phyloP scores from a whole-genome alignment of 495 filamentous ascomycete genomes.

The Viridothelium virens region DNA sequence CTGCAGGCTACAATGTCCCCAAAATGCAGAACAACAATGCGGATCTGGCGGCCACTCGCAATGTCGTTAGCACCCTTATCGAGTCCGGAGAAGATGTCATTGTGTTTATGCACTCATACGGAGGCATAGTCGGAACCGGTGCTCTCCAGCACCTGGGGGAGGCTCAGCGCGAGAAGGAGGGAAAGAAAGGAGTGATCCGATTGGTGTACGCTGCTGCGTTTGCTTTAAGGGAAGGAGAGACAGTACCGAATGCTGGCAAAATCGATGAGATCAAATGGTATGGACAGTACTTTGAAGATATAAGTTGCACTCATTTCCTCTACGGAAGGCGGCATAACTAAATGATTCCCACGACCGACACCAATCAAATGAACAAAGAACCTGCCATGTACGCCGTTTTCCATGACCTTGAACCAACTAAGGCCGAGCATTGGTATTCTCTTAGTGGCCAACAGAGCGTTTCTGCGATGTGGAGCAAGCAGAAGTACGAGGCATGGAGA shows the following conservation, averaged over 20 bases:
- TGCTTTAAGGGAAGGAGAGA: slow-evolving; percentile 21
- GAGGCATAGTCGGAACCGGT: slow-evolving; percentile 34
- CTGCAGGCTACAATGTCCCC: slow-evolving; percentile 15
- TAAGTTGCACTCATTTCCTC: not conserved
- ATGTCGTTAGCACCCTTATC: not conserved
- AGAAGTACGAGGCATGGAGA: slow-evolving; percentile 41
- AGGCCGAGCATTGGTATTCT: slow-evolving; percentile 4
- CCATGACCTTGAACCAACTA: not conserved
- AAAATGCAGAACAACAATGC: not conserved
- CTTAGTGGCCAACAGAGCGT: not conserved
- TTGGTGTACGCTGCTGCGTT: slow-evolving; percentile 43
- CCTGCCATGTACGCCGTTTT: not conserved
- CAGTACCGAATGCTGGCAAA: not conserved
- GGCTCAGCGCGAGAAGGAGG: slow-evolving; percentile 31
- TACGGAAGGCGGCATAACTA: not conserved
- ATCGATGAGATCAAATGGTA: not conserved
- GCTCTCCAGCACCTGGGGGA: slow-evolving; percentile 37
- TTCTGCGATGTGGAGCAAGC: slow-evolving; percentile 6
- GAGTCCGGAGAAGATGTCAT: slow-evolving; percentile 32
- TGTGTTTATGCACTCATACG: slow-evolving; percentile 39
- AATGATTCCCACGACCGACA: not conserved
- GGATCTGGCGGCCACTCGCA: slow-evolving; percentile 14
- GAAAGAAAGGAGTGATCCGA: slow-evolving; percentile 37
- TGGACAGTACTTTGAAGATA: not conserved
- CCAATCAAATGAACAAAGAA: slow-evolving; percentile 3